Base-by-base conservation (phyloP, 2,329 filamentous ascomycete genomes). In the Arachnopeziza araneosa region DNA sequence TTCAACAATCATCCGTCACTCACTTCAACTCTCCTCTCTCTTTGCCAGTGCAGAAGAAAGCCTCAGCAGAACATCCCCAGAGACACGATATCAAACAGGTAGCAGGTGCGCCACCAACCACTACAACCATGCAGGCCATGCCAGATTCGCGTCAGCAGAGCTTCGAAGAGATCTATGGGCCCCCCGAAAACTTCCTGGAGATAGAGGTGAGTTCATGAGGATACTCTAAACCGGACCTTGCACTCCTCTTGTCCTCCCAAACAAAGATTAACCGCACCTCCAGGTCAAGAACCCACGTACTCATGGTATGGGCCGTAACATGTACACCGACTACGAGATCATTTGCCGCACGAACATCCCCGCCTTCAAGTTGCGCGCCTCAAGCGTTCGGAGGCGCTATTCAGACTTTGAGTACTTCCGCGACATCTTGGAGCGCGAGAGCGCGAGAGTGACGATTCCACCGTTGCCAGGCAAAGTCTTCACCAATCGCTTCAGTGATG, bases 251-350 rank as follows among this genome's bases (percentile, higher is more conserved):
- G 50, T 24, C 23, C 30, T 48, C 21, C 53, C 17, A 7, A 22
- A 22, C 62, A 58, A 30, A 57, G 17, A 44, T 19, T 44, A 44
- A 44, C 36, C 36, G 54, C 55, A 32, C 52, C 50, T 56, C 32
- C 75, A 96, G 92, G 91, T 98, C 69, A 89, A 89, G 74, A 95
- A 95, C 75, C 95, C 95, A 36, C 88, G 92, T 77, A 96, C 93
- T 26, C 91, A 96, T 76, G 95, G 96, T 74, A 92, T 95, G 72
- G 93, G 93, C 66, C 90, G 95, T 68, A 85, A 86, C 79, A 96
- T 96, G 92, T 98, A 98, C 81, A 99, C 95, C 58, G 95, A 96
- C 77, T 99, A 98, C 81, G 93, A 98, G 77, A 97, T 99, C 73
- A 84, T 96, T 70, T 96, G 95, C 80, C 88, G 90, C 70, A 99